These are phyloP conservation scores for Fonsecaea pugnacius DNA, from an alignment of 2,329 filamentous ascomycete species.

Conservation along the genomic window DNA sequence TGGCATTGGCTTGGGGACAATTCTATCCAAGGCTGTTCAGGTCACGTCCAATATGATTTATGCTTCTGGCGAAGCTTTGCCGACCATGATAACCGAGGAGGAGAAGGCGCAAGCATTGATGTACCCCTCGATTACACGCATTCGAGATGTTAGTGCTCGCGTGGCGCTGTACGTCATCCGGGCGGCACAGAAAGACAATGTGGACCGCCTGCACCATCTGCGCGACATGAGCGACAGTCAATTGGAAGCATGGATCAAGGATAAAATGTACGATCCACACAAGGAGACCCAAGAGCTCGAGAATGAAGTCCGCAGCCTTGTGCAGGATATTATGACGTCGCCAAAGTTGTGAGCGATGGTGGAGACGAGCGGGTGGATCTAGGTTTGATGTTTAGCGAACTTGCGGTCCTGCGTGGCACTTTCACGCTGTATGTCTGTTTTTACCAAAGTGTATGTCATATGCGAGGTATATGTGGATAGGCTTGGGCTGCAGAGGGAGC, in stretches of 20 bases:
- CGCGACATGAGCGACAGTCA: conserved; percentile 49
- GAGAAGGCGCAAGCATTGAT: conserved; percentile 83
- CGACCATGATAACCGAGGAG: conserved; percentile 75
- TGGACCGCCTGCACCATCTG: conserved; percentile 57
- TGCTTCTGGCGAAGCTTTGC: conserved; percentile 81
- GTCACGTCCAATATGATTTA: conserved; percentile 98
- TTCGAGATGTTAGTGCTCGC: conserved; percentile 83
- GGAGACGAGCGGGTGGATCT: neutral
- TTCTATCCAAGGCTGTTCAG: conserved; percentile 82
- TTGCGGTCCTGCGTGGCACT: conserved; percentile 1
- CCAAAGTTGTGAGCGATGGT: conserved; percentile 24
- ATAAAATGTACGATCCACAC: conserved; percentile 56
- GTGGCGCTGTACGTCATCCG: conserved; percentile 94
- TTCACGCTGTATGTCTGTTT: conserved; percentile 3
- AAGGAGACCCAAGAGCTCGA: conserved; percentile 53
- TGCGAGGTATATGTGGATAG: neutral
- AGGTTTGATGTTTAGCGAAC: conserved; percentile 13
- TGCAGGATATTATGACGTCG: conserved; percentile 25
- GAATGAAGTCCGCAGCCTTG: conserved; percentile 43
- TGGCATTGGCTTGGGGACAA: conserved; percentile 89
- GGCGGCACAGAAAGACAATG: conserved; percentile 79
- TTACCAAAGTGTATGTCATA: neutral
- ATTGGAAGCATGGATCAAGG: conserved; percentile 54
- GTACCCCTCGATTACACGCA: conserved; percentile 88
- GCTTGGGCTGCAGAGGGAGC: neutral